A percentile compares a stretch with the other conserved stretches of the same genome.
Evolutionary conservation across 768 basidiomycete genomes (phyloP).

Genomic region (Stropharia rugosoannulata): DNA sequence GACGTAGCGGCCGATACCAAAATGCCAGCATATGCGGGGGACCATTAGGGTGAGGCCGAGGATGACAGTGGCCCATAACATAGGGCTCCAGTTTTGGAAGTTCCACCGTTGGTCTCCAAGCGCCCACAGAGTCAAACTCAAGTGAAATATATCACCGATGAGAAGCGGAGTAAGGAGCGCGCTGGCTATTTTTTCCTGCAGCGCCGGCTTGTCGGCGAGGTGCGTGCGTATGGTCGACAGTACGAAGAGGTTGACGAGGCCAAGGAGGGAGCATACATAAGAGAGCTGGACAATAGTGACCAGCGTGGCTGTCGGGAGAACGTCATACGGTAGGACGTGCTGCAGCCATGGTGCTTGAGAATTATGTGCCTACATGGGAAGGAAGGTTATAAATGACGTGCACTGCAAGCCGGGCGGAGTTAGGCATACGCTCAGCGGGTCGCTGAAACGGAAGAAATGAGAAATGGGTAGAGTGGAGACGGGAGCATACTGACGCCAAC

Average conservation of each 20-base stretch:
- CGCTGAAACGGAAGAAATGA: slow-evolving; percentile 30
- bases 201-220: slow-evolving; percentile 51
- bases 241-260: slow-evolving; percentile 67
- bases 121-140: slow-evolving; percentile 71
- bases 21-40: slow-evolving; percentile 71
- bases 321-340: slow-evolving; percentile 42
- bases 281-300: slow-evolving; percentile 76
- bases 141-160: slow-evolving; percentile 65
- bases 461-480: slow-evolving; percentile 4
- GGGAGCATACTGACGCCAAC: slow-evolving; percentile 35
- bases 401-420: slow-evolving; percentile 14
- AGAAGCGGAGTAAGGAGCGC: slow-evolving; percentile 68
- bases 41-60: slow-evolving; percentile 65
- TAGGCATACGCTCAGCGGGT: slow-evolving; percentile 55
- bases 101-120: slow-evolving; percentile 71
- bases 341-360: slow-evolving; percentile 73
- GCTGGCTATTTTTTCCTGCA: slow-evolving; percentile 72
- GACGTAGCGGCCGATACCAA: slow-evolving; percentile 74
- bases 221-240: slow-evolving; percentile 61
- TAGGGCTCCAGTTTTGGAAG: slow-evolving; percentile 59
- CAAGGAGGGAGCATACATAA: slow-evolving; percentile 74
- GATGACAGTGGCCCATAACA: slow-evolving; percentile 67
- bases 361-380: slow-evolving; percentile 57
- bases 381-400: slow-evolving; percentile 3
- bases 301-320: slow-evolving; percentile 58